These are phyloP conservation scores for Allium cepa DNA, from an alignment of 106 monocot species.

Conservation along the genomic window DNA sequence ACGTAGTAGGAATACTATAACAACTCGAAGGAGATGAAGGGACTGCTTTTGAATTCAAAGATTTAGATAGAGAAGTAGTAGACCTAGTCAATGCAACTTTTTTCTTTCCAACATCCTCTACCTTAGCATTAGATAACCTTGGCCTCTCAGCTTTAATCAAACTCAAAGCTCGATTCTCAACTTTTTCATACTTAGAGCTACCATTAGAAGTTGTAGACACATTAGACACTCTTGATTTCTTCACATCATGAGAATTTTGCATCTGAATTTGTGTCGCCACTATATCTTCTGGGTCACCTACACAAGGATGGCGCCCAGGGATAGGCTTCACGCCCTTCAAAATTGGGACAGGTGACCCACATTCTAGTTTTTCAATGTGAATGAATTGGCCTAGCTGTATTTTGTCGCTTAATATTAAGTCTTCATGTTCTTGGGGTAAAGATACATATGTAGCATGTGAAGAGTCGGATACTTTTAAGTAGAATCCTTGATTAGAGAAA, in stretches of 20 bases:
- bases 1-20: conserved; percentile 56
- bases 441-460: conserved; percentile 89
- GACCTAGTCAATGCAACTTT: conserved; percentile 33
- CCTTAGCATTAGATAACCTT: conserved; percentile 18
- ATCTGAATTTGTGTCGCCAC: conserved; percentile 33
- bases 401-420: conserved; percentile 85
- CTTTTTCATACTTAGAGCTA: background rate
- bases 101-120: conserved; percentile 30
- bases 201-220: background rate
- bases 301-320: conserved; percentile 76
- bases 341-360: conserved; percentile 70
- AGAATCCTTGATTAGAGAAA: conserved; percentile 78
- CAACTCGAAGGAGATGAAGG: conserved; percentile 67
- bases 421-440: conserved; percentile 67
- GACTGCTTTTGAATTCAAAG: conserved; percentile 32
- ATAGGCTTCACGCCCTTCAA: conserved; percentile 56
- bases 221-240: conserved; percentile 9
- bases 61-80: conserved; percentile 45
- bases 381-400: conserved; percentile 88
- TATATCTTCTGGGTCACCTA: conserved; percentile 76
- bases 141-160: conserved; percentile 11
- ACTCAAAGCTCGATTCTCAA: conserved; percentile 1
- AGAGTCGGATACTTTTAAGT: conserved; percentile 87
- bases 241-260: conserved; percentile 26
- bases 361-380: conserved; percentile 60